Base-by-base conservation (phyloP, 2,329 filamentous ascomycete genomes). In the Xylaria sp. region DNA sequence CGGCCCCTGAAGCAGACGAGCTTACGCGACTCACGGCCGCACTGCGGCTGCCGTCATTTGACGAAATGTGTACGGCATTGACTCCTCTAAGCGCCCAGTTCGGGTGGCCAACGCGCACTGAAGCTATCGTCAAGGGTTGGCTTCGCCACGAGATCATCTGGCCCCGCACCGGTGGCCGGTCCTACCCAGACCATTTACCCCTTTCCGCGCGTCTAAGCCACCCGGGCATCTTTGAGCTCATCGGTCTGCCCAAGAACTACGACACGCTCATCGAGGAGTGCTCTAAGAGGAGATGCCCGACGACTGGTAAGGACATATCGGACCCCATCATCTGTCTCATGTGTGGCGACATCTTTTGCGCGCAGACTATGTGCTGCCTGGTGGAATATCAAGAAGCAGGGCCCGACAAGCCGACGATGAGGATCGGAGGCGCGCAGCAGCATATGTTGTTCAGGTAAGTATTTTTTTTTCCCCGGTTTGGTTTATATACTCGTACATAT, bases 311-410 rank as follows among this genome's bases (percentile, higher is more conserved):
- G 70, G 93, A 97, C 63, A 77, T 99, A 46, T 88, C 87, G 2
- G 95, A 99, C 71, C 92, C 94, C 0, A 90, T 89, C 60, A 84
- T 99, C 37, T 99, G 94, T 68, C 81, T 99, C 38, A 91, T 97
- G 75, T 99, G 94, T 69, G 93, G 94, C 29, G 92, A 92, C n/a
- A 91, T 99, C 39, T 93, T 97, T 73, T 99, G 94, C 74, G 91
- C 89, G 8, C 94, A 99, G 76, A 91, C 89, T 42, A 88, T 92
- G 43, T 99, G 94, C 75, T 99, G 94, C 71, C 85, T 90, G 67
- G 86, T 86, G 64, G 79, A 85, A 55, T 83, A 83, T 52, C 74
- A 72, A 41, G 72, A 76, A 62, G 72, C 64, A 8, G 66, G 64
- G 39, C 70, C 69, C 16, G 71, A 74, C 41, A 76, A 75, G 48